Base-by-base conservation (phyloP, 352 stramenopile species). In the Elongisporangium undulatum region DNA sequence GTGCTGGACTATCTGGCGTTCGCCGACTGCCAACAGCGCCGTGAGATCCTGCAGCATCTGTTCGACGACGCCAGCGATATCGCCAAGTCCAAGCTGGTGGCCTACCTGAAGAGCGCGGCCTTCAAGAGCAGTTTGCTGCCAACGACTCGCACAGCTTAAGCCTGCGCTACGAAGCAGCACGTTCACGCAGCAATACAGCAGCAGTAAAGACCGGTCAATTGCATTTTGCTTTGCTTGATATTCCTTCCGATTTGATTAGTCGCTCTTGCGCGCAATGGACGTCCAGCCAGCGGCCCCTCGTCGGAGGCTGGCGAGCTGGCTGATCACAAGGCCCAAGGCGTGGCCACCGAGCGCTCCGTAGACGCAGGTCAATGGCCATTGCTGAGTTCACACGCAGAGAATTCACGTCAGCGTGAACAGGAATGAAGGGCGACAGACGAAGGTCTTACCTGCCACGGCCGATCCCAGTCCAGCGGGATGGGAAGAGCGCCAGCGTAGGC, bases 381-480 rank as follows among this genome's bases (percentile, higher is more conserved):
- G 82, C 86, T 92, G 61, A 41, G 55, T 34, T 4, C 56, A 68
- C 22, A 22, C 22, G 53, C 4, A 45, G 19, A 22, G 20, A 24
- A 49, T 24, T 20, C 22, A 34, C n/a, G 12, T 26, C 16, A 38
- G 23, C n/a, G 34, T 45, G 10, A 3, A 49, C 13, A 58, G 20
- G 9, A 52, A 20, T 8, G 17, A n/a, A 34, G 24, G 24, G 3
- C 7, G 3, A 34, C 24, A 16, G 29, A n/a, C 4, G n/a, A 55
- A 1, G n/a, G 1, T n/a, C 64, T 51, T 71, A 90, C 82, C 79
- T 95, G 87, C 87, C 85, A 95, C 29, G 87, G 87, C 26, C 85
- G 85, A 72, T 95, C 87, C 87, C 87, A 95, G 55, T 95, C 87
- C 7, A 95, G 60, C 2, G 87, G 87, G 64, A 95, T 91, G 48